Evolutionary conservation across 257 asterid species (phyloP).

Genomic region (Perilla frutescens): DNA sequence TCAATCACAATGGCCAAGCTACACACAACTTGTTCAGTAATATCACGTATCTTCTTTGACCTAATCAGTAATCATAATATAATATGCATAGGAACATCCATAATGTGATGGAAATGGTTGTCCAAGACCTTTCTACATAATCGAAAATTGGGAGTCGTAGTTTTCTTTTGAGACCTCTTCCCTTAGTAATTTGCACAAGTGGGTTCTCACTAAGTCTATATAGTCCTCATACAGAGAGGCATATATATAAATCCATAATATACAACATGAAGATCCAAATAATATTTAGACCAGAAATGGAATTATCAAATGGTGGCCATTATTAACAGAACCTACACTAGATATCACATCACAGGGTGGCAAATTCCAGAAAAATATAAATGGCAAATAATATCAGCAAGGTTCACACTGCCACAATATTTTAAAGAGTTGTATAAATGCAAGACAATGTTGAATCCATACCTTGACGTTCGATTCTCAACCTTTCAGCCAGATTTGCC

Average conservation of each 20-base stretch:
- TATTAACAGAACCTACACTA: constrained; percentile 7
- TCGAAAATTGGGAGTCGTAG: not conserved
- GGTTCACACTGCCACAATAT: not conserved
- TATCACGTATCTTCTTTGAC: too few species aligned
- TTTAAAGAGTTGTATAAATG: not conserved
- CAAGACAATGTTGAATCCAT: constrained; percentile 28
- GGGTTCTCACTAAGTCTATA: not conserved
- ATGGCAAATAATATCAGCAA: not conserved
- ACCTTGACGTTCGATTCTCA: constrained; percentile 52
- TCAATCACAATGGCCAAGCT: too few species aligned
- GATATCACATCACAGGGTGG: not conserved
- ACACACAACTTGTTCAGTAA: too few species aligned
- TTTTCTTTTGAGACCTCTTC: not conserved
- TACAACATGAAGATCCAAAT: constrained; percentile 14
- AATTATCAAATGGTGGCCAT: not conserved
- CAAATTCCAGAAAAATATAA: not conserved
- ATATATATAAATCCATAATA: not conserved
- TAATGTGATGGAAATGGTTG: too few species aligned
- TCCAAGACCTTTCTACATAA: too few species aligned
- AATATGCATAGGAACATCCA: too few species aligned
- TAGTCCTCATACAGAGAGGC: not conserved
- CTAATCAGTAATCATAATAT: too few species aligned
- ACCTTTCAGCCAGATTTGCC: constrained; percentile 58
- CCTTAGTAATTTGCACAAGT: not conserved
- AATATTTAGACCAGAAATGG: not conserved